phyloP scores from a whole-genome alignment of 352 stramenopile species.

The Phytophthora pistaciae region DNA sequence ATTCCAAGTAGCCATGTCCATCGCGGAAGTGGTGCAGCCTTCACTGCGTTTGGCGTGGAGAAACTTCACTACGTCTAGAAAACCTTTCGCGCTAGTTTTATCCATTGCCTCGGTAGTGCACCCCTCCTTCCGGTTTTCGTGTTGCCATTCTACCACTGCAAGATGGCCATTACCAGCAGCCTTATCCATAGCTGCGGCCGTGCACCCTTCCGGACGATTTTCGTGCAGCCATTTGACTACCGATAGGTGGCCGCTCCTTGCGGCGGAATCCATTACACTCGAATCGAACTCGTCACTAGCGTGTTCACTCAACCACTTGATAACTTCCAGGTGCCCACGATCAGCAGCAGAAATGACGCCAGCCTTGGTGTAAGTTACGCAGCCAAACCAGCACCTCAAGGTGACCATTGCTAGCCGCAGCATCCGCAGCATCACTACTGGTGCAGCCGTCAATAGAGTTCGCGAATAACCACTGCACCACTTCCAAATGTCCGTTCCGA shows the following conservation, averaged over 20 bases:
- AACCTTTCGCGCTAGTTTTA: background rate
- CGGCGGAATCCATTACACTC: background rate
- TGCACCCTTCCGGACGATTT: background rate
- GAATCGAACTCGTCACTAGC: background rate
- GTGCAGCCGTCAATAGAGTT: background rate
- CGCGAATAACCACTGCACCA: background rate
- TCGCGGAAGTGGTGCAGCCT: no score
- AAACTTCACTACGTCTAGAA: no score
- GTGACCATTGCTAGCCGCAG: background rate
- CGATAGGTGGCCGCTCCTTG: background rate
- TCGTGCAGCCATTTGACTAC: slow-evolving; percentile 3
- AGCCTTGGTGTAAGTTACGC: background rate
- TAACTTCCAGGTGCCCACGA: background rate
- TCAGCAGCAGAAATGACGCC: background rate
- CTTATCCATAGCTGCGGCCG: background rate
- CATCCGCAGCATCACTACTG: background rate
- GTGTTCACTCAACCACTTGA: background rate
- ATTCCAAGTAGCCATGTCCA: no score
- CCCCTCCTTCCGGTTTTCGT: background rate
- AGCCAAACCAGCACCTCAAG: background rate
- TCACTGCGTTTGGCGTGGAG: no score
- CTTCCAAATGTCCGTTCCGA: background rate
- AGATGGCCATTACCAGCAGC: background rate
- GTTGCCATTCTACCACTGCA: slow-evolving; percentile 3
- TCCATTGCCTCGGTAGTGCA: slow-evolving; percentile 1